Percentiles rank a stretch among this genome's conserved stretches.
These are phyloP conservation scores for Metarhizium humberi DNA, from an alignment of 2,329 filamentous ascomycete species.

Conservation along the genomic window DNA sequence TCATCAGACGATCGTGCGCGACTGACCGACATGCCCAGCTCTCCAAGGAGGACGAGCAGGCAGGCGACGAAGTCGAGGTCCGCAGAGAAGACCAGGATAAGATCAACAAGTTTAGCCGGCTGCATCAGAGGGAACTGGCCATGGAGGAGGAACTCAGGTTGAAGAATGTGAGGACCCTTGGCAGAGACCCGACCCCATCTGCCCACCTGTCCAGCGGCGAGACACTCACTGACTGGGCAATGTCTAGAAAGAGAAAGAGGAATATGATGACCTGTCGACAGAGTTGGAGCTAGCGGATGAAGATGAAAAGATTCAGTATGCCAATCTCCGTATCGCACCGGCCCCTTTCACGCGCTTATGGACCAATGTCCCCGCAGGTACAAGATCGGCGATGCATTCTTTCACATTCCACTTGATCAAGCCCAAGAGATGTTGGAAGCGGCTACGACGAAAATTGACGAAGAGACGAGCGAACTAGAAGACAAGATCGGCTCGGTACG, in stretches of 20 bases:
- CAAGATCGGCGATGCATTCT: slow-evolving; percentile 94
- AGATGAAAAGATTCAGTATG: slow-evolving; percentile 81
- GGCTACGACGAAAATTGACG: slow-evolving; percentile 64
- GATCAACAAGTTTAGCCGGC: slow-evolving; percentile 93
- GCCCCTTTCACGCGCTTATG: neutral
- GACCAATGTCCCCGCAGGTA: slow-evolving; percentile 49
- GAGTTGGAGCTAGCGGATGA: slow-evolving; percentile 94
- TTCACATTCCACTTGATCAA: slow-evolving; percentile 73
- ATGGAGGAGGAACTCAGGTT: slow-evolving; percentile 72
- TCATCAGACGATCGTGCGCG: neutral
- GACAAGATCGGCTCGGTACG: slow-evolving; percentile 64
- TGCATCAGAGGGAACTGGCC: slow-evolving; percentile 76
- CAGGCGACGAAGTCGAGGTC: slow-evolving; percentile 80
- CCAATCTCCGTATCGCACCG: slow-evolving; percentile 21
- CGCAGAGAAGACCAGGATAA: slow-evolving; percentile 96
- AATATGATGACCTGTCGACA: slow-evolving; percentile 82
- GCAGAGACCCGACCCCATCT: neutral
- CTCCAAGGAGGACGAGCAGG: slow-evolving; percentile 79
- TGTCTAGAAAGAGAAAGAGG: slow-evolving; percentile 90
- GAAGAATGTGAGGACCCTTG: slow-evolving; percentile 57
- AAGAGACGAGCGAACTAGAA: slow-evolving; percentile 67
- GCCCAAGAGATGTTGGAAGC: slow-evolving; percentile 76
- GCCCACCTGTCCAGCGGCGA: neutral
- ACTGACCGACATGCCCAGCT: slow-evolving; percentile 47
- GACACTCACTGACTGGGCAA: slow-evolving; percentile 6